A percentile compares a stretch with the other conserved stretches of the same genome.
Evolutionary conservation across 225 moss, liverwort and hornwort genomes (phyloP).

Genomic region (Sphagnum tenellum): DNA sequence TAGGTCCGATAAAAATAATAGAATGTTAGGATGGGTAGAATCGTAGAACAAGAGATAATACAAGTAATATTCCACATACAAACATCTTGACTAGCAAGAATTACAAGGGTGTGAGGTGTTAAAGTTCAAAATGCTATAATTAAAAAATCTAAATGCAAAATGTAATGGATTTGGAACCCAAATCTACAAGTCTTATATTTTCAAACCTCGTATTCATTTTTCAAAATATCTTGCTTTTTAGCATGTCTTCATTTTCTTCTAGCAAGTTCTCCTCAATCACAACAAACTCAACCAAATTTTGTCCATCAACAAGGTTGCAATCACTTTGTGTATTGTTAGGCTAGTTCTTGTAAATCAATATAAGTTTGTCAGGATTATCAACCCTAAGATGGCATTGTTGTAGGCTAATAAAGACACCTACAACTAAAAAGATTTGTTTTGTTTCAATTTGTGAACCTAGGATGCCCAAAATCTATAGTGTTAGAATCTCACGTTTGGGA

Average conservation of each 20-base stretch:
- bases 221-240: neutral
- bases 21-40: no score
- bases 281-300: neutral
- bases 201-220: neutral
- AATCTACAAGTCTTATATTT: neutral
- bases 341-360: slow-evolving; percentile 2
- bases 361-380: neutral
- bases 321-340: slow-evolving; percentile 1
- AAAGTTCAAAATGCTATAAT: no score
- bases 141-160: no score
- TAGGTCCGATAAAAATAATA: no score
- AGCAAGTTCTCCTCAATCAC: neutral
- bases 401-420: neutral
- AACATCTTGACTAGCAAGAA: no score
- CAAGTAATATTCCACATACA: no score
- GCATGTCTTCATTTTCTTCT: neutral
- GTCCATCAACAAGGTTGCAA: neutral
- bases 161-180: neutral
- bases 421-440: neutral
- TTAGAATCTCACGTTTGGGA: neutral
- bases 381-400: neutral
- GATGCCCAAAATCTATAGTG: neutral
- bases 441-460: neutral
- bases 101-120: no score
- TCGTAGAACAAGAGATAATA: no score